These are phyloP conservation scores for Sphaerosporella brunnea DNA, from an alignment of 495 filamentous ascomycete species.

Conservation along the genomic window DNA sequence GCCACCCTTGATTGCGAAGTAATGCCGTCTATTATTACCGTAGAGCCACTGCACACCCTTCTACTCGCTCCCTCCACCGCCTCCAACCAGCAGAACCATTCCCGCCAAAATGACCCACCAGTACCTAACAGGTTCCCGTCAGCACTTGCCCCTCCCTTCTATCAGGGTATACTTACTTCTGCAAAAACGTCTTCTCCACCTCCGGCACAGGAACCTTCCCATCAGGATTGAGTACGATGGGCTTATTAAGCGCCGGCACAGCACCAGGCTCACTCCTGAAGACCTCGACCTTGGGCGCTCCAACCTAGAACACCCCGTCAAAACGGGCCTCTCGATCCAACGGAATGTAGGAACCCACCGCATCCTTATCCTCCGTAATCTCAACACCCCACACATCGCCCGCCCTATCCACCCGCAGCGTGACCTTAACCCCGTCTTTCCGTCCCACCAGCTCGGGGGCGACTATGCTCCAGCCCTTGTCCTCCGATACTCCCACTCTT, in stretches of 20 bases:
- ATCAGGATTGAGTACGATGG: constrained; percentile 43
- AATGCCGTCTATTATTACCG: no score
- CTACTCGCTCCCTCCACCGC: neutral
- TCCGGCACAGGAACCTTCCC: constrained; percentile 38
- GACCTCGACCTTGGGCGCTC: constrained; percentile 35
- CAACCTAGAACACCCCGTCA: no score
- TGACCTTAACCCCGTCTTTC: neutral
- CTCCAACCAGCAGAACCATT: neutral
- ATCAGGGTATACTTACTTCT: constrained; percentile 38
- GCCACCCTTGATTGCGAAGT: no score
- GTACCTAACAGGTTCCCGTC: no score
- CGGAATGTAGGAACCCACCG: no score
- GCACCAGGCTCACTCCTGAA: constrained; percentile 32
- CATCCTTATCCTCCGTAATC: neutral
- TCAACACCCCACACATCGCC: neutral
- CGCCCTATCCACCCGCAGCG: neutral
- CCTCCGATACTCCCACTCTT: neutral
- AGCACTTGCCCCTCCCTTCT: no score
- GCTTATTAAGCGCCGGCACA: constrained; percentile 44
- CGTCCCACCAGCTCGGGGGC: no score
- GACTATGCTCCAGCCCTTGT: neutral
- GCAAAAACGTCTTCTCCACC: constrained; percentile 48
- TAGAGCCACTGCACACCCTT: no score
- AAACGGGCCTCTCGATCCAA: no score
- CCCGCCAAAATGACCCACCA: constrained; percentile 1